These are phyloP conservation scores for Cystobasidium sp. DNA, from an alignment of 1,284 basidiomycete genomes.

Conservation along the genomic window DNA sequence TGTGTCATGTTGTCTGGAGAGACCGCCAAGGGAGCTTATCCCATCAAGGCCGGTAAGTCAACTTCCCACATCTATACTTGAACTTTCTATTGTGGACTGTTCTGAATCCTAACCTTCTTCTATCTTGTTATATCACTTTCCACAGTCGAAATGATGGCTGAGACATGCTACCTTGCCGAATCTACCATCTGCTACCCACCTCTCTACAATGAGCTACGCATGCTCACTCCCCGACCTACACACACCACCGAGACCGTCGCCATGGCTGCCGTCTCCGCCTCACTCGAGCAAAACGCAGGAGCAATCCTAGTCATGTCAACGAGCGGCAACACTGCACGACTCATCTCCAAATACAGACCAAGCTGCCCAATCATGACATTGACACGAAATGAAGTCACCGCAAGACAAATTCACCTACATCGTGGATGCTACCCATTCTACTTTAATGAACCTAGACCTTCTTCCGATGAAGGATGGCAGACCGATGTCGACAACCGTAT, in stretches of 20 bases:
- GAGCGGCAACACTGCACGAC: conserved; percentile 86
- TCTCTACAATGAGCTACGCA: conserved; percentile 83
- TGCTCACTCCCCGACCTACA: conserved; percentile 79
- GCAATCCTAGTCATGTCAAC: conserved; percentile 97
- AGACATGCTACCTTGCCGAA: conserved; percentile 93
- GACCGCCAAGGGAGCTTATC: conserved; percentile 94
- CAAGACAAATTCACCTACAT: conserved; percentile 95
- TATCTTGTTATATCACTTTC: neutral
- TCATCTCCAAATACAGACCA: conserved; percentile 96
- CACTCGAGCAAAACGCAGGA: conserved; percentile 89
- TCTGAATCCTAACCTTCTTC: conserved; percentile 2
- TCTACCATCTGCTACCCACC: conserved; percentile 90
- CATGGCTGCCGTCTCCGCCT: conserved; percentile 88
- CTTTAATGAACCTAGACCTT: conserved; percentile 90
- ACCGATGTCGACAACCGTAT: conserved; percentile 93
- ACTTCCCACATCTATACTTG: neutral
- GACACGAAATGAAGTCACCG: conserved; percentile 92
- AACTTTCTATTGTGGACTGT: conserved; percentile 7
- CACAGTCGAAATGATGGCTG: conserved; percentile 95
- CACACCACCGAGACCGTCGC: conserved; percentile 92
- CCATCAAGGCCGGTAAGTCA: conserved; percentile 80
- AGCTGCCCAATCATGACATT: conserved; percentile 94
- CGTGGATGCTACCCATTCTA: conserved; percentile 97
- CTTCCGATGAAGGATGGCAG: conserved; percentile 91
- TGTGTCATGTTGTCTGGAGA: conserved; percentile 99